Percentiles rank a stretch among this genome's conserved stretches.
phyloP scores from a whole-genome alignment of 768 basidiomycete genomes.

The Boletus speciosus region DNA sequence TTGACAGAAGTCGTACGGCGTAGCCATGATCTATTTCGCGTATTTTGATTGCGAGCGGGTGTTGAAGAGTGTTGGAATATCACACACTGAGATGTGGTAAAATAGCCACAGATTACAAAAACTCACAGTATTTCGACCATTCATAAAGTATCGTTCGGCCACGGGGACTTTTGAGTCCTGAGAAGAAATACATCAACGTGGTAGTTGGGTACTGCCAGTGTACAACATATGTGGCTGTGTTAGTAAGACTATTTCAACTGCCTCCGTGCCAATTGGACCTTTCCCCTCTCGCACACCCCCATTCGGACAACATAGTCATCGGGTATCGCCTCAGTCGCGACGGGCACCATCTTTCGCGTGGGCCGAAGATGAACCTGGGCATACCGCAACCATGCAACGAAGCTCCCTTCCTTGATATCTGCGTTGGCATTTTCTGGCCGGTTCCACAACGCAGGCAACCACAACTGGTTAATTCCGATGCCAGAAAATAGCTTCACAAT shows the following conservation, averaged over 20 bases:
- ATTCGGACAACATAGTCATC: neutral
- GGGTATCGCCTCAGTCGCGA: neutral
- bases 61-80: too few species aligned
- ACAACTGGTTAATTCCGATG: neutral
- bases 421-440: neutral
- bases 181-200: too few species aligned
- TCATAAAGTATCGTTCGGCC: too few species aligned
- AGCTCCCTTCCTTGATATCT: constrained; percentile 4
- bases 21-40: too few species aligned
- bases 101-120: too few species aligned
- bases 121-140: too few species aligned
- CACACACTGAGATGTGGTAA: too few species aligned
- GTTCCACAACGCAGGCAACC: constrained; percentile 3
- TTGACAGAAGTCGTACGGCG: too few species aligned
- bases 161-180: too few species aligned
- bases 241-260: neutral
- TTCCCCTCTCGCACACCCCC: neutral
- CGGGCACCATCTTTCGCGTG: neutral
- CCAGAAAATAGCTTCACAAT: constrained; percentile 3
- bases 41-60: too few species aligned
- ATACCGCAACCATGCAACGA: neutral
- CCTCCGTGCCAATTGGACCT: neutral
- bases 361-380: neutral
- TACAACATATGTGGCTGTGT: neutral
- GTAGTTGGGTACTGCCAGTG: too few species aligned